phyloP scores from a whole-genome alignment of 805 yeast genomes.

The Wickerhamiella vanderwaltii region DNA sequence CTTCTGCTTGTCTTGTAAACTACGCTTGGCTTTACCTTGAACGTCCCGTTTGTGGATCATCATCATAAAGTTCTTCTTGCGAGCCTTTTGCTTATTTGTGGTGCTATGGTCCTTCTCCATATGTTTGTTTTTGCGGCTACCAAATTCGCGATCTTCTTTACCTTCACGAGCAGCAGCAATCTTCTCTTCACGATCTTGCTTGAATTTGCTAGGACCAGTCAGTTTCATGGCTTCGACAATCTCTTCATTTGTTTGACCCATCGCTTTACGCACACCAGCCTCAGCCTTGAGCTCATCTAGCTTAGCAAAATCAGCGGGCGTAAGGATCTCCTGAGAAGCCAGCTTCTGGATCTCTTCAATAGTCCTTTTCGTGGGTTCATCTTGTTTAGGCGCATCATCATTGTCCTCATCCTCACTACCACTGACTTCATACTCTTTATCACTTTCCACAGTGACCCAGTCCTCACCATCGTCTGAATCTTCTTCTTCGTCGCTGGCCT shows the following conservation, averaged over 20 bases:
- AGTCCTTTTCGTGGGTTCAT: constrained; percentile 22
- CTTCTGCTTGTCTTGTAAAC: constrained; percentile 82
- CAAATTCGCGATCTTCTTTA: constrained; percentile 83
- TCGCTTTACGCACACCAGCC: constrained; percentile 72
- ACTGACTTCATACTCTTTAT: constrained; percentile 29
- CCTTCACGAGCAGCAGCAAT: constrained; percentile 81
- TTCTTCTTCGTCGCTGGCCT: constrained; percentile 38
- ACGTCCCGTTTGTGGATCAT: constrained; percentile 92
- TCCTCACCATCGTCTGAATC: constrained; percentile 42
- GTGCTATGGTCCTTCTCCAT: constrained; percentile 70
- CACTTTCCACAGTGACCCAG: constrained; percentile 81
- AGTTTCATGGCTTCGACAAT: constrained; percentile 67
- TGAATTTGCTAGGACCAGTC: constrained; percentile 66
- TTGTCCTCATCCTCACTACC: constrained; percentile 21
- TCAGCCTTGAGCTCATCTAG: constrained; percentile 73
- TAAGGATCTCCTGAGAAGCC: constrained; percentile 65
- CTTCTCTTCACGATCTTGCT: constrained; percentile 82
- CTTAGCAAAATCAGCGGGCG: constrained; percentile 97
- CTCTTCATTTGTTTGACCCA: constrained; percentile 59
- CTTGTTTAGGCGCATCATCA: constrained; percentile 21
- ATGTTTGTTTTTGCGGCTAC: constrained; percentile 61
- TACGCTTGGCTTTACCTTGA: constrained; percentile 83
- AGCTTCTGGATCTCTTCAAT: constrained; percentile 40
- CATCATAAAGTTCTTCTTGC: constrained; percentile 99
- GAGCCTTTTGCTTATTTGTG: constrained; percentile 88